Evolutionary conservation across 2,329 filamentous ascomycete species (phyloP).

Genomic region (Fusarium devonianum): DNA sequence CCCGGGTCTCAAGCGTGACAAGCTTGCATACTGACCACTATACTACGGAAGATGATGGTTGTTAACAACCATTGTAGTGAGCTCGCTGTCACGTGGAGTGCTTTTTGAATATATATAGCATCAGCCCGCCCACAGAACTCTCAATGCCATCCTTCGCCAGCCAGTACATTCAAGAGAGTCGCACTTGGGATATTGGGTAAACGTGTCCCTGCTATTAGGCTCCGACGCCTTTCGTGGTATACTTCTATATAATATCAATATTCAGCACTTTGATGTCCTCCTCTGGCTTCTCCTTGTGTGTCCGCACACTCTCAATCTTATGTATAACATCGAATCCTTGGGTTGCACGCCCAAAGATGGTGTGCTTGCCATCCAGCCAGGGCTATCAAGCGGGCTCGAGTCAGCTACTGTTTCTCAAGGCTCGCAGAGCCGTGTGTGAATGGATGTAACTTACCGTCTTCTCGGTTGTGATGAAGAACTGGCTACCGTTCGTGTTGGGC

Average conservation of each 20-base stretch:
- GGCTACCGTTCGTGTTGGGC: constrained; percentile 91
- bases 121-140: background rate
- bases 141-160: too few relatives aligned
- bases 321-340: constrained; percentile 94
- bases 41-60: constrained; percentile 28
- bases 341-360: constrained; percentile 90
- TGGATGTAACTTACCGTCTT: constrained; percentile 72
- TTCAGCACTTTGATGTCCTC: constrained; percentile 98
- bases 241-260: constrained; percentile 67
- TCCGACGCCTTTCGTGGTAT: background rate
- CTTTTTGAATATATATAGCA: background rate
- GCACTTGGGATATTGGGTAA: background rate
- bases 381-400: constrained; percentile 59
- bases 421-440: background rate
- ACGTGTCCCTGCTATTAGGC: background rate
- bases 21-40: constrained; percentile 35
- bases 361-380: constrained; percentile 96
- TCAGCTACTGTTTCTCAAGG: background rate
- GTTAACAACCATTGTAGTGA: constrained; percentile 11
- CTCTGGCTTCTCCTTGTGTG: constrained; percentile 90
- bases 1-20: constrained; percentile 31
- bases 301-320: constrained; percentile 90
- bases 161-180: too few relatives aligned
- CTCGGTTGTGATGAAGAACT: constrained; percentile 99
- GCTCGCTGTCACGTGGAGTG: background rate